These are phyloP conservation scores for Fusarium torulosum DNA, from an alignment of 2,329 filamentous ascomycete genomes.

Conservation along the genomic window DNA sequence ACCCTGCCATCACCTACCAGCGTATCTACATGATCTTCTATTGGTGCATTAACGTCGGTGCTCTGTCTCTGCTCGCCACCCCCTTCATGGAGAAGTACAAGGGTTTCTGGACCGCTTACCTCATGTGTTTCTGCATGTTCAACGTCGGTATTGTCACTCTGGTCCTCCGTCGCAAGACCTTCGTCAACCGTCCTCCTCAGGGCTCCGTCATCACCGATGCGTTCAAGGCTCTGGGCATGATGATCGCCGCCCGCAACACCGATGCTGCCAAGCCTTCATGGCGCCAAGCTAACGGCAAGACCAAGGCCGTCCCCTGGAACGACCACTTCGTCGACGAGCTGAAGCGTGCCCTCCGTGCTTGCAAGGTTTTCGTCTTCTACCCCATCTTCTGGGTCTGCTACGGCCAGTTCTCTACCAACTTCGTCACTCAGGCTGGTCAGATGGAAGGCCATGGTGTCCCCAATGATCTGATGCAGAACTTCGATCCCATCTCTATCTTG, in stretches of 20 bases:
- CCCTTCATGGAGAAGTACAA: slow-evolving; percentile 75
- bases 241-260: slow-evolving; percentile 57
- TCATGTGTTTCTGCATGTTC: slow-evolving; percentile 71
- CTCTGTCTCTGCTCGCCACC: slow-evolving; percentile 74
- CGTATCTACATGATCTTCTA: slow-evolving; percentile 82
- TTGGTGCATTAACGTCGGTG: slow-evolving; percentile 79
- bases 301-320: slow-evolving; percentile 67
- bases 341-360: slow-evolving; percentile 74
- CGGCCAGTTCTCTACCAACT: slow-evolving; percentile 75
- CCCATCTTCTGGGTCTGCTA: slow-evolving; percentile 78
- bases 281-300: slow-evolving; percentile 62
- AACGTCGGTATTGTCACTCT: slow-evolving; percentile 68
- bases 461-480: slow-evolving; percentile 77
- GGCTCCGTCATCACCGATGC: slow-evolving; percentile 75
- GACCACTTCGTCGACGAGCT: slow-evolving; percentile 80
- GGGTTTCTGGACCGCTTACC: slow-evolving; percentile 76
- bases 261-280: slow-evolving; percentile 76
- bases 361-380: slow-evolving; percentile 77
- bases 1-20: slow-evolving; percentile 74
- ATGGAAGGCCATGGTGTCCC: slow-evolving; percentile 74
- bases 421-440: slow-evolving; percentile 70
- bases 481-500: slow-evolving; percentile 75
- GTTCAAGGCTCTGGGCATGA: slow-evolving; percentile 63
- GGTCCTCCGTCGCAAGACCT: slow-evolving; percentile 60
- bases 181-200: slow-evolving; percentile 66